These are phyloP conservation scores for Kwoniella bestiolae DNA, from an alignment of 768 basidiomycete genomes.

Conservation along the genomic window DNA sequence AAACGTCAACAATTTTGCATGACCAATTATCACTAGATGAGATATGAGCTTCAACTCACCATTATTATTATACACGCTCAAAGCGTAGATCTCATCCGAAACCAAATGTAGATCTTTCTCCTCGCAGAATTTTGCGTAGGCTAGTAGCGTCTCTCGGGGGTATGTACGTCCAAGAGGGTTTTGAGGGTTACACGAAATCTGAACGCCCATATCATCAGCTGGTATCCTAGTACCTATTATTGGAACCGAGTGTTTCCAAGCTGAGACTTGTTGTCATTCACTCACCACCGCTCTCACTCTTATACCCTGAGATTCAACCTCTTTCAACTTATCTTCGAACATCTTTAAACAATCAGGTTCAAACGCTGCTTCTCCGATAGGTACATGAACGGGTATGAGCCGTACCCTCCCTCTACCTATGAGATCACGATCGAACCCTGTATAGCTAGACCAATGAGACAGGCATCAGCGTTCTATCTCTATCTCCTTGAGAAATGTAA, in stretches of 20 bases:
- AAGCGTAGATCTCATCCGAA: constrained; percentile 56
- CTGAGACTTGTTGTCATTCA: constrained; percentile 1
- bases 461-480: background rate
- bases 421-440: constrained; percentile 48
- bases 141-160: constrained; percentile 47
- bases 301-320: constrained; percentile 37
- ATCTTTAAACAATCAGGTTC: constrained; percentile 26
- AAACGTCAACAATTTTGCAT: too few relatives aligned
- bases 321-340: constrained; percentile 37
- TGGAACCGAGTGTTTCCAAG: background rate
- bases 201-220: background rate
- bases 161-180: constrained; percentile 49
- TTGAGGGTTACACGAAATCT: constrained; percentile 51
- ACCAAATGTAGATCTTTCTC: constrained; percentile 54
- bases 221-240: background rate
- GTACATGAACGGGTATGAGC: constrained; percentile 37
- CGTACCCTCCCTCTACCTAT: constrained; percentile 43
- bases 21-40: too few relatives aligned
- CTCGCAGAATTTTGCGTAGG: constrained; percentile 53
- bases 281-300: constrained; percentile 44
- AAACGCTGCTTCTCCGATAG: constrained; percentile 34
- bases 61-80: constrained; percentile 51
- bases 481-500: background rate
- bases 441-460: constrained; percentile 33
- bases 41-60: constrained; percentile 17